phyloP scores from a whole-genome alignment of 257 asterid species.

The Plantago ovata region DNA sequence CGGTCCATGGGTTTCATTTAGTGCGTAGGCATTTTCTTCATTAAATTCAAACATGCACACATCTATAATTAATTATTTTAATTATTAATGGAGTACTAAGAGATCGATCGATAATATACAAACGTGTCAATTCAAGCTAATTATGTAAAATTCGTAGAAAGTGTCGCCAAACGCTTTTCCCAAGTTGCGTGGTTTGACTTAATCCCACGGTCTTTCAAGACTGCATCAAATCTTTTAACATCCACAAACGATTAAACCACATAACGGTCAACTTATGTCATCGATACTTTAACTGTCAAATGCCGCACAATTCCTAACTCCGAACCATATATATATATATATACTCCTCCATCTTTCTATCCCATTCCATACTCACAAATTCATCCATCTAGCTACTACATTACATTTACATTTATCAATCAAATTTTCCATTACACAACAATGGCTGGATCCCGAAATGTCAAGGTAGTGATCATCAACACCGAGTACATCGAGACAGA shows the following conservation, averaged over 20 bases:
- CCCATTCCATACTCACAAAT: neutral
- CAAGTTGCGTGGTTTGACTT: slow-evolving; percentile 26
- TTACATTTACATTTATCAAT: neutral
- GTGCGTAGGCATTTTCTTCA: too few species aligned
- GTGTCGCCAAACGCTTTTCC: neutral
- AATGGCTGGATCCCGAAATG: slow-evolving; percentile 24
- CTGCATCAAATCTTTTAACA: slow-evolving; percentile 21
- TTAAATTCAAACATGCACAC: too few species aligned
- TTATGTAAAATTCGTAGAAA: slow-evolving; percentile 23
- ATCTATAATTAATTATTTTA: too few species aligned
- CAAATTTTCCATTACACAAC: neutral
- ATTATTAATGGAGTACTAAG: too few species aligned
- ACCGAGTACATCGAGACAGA: slow-evolving; percentile 64
- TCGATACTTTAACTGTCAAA: slow-evolving; percentile 12
- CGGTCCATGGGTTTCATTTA: too few species aligned
- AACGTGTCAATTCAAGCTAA: too few species aligned
- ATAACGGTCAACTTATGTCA: slow-evolving; percentile 50
- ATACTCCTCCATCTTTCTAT: neutral
- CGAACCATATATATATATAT: slow-evolving; percentile 17
- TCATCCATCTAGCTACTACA: neutral
- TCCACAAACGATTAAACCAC: neutral
- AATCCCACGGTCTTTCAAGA: slow-evolving; percentile 26
- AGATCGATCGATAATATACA: too few species aligned
- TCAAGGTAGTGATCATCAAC: slow-evolving; percentile 60
- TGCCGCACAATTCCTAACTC: slow-evolving; percentile 9